Evolutionary conservation across 345 rosid genomes (phyloP).

Genomic region (Capsella bursapastoris): DNA sequence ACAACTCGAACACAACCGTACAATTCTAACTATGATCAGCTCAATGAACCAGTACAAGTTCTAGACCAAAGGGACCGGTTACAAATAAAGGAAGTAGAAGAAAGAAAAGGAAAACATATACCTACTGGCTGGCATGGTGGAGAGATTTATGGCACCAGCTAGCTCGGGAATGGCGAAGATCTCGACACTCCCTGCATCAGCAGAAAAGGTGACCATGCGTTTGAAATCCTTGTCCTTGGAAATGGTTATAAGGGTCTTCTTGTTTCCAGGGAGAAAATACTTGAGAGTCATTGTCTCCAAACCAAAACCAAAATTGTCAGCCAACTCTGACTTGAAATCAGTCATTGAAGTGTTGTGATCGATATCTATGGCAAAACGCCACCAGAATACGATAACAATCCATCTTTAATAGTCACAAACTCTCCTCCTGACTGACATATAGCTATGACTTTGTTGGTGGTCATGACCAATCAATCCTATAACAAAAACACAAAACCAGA

Average conservation of each 20-base stretch:
- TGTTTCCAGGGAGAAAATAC: conserved; percentile 92
- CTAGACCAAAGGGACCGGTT: neutral
- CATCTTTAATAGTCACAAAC: conserved; percentile 68
- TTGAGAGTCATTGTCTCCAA: conserved; percentile 64
- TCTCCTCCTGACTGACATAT: conserved; percentile 95
- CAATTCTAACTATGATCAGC: conserved; percentile 1
- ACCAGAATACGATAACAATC: conserved; percentile 68
- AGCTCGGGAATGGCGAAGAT: conserved; percentile 69
- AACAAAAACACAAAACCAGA: neutral
- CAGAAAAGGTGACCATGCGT: conserved; percentile 78
- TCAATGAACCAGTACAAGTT: neutral
- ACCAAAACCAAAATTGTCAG: conserved; percentile 71
- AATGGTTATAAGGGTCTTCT: conserved; percentile 80
- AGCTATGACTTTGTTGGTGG: conserved; percentile 80
- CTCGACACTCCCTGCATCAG: conserved; percentile 70
- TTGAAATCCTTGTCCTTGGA: conserved; percentile 89
- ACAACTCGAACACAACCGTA: neutral
- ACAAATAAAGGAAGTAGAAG: conserved; percentile 2
- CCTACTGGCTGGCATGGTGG: conserved; percentile 79
- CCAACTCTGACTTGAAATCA: conserved; percentile 75
- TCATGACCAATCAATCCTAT: conserved; percentile 56
- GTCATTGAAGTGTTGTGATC: conserved; percentile 61
- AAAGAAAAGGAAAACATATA: conserved; percentile 38
- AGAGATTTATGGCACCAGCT: conserved; percentile 54
- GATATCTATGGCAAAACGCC: conserved; percentile 83